Percentiles rank a stretch among this genome's conserved stretches.
Conservation (phyloP, 169 alveolate species). For the Cryptosporidium sp. region DNA sequence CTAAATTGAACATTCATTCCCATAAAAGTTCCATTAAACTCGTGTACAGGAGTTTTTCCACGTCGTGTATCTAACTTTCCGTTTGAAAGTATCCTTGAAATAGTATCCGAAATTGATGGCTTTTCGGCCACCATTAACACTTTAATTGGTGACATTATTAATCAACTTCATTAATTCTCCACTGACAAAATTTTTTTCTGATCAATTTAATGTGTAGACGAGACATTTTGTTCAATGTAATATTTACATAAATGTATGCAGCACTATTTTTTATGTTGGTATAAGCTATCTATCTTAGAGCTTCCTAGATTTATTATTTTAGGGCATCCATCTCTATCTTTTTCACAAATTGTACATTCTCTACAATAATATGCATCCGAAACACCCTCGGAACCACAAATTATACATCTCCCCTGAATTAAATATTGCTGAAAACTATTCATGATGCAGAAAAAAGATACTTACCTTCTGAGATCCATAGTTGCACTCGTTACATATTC, state of each 20-base stretch:
- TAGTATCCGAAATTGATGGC: conserved; percentile 97
- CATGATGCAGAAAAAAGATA: background rate
- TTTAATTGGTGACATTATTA: conserved; percentile 10
- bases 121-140: conserved; percentile 99
- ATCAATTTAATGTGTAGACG: conserved; percentile 43
- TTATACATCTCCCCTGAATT: conserved; percentile 96
- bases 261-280: conserved; percentile 94
- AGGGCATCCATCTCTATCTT: conserved; percentile 99
- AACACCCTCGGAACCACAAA: conserved; percentile 98
- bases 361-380: conserved; percentile 99
- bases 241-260: background rate
- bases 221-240: conserved; percentile 21
- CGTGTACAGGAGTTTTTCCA: conserved; percentile 87
- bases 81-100: conserved; percentile 92
- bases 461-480: conserved; percentile 95
- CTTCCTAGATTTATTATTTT: conserved; percentile 97
- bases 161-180: conserved; percentile 3
- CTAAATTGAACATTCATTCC: conserved; percentile 83
- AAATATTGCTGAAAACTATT: no score
- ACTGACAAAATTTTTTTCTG: background rate
- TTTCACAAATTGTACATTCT: conserved; percentile 97
- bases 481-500: conserved; percentile 99
- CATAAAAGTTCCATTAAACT: conserved; percentile 87
- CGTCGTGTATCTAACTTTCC: conserved; percentile 81
- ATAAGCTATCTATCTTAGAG: conserved; percentile 97